Percentiles rank a stretch among this genome's conserved stretches.
Conservation (phyloP, 345 rosid species). For the Linum usitatissimum region DNA sequence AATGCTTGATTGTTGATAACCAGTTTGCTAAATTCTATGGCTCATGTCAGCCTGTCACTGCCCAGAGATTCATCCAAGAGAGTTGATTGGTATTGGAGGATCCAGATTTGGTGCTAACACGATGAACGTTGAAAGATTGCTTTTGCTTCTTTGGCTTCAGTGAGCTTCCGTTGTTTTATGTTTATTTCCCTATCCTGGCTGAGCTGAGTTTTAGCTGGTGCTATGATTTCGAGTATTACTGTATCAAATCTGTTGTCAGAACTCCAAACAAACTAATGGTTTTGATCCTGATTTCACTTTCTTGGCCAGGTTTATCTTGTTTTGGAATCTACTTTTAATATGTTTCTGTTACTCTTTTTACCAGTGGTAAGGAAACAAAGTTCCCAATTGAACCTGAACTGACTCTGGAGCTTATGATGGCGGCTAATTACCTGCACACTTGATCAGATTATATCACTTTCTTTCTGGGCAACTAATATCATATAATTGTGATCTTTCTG, state of each 20-base stretch:
- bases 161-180: no score
- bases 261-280: neutral
- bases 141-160: no score
- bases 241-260: neutral
- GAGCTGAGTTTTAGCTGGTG: no score
- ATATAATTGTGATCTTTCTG: neutral
- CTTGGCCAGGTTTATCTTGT: neutral
- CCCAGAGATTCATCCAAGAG: no score
- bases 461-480: conserved; percentile 10
- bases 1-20: no score
- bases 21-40: no score
- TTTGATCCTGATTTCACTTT: neutral
- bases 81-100: no score
- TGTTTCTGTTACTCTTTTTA: neutral
- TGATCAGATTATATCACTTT: conserved; percentile 13
- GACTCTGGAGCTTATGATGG: conserved; percentile 68
- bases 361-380: conserved; percentile 58
- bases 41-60: no score
- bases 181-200: no score
- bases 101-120: no score
- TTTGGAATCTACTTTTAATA: neutral
- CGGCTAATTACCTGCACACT: conserved; percentile 68
- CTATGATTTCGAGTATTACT: neutral
- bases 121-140: no score
- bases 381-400: conserved; percentile 62